Evolutionary conservation across 192 early-diverging fungal genomes (phyloP), one percentile per base, ranked within the genome.

Genomic region (Gryganskiella cystojenkinii): DNA sequence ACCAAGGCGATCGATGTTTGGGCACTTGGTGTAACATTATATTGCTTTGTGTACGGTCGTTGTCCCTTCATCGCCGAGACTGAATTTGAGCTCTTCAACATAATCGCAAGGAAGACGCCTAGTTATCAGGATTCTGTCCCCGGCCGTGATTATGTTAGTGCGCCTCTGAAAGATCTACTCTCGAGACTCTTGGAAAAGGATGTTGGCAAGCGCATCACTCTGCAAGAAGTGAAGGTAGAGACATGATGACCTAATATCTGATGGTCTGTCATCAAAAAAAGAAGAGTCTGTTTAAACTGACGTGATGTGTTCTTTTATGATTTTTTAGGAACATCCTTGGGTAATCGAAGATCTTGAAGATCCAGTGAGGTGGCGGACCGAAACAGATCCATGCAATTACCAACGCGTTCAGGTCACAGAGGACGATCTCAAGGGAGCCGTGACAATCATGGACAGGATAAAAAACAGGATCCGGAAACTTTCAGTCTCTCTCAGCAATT

Each of bases 11-110:
- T 99, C 50, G 98, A 99, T 78, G 89, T 99, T 14, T 99, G 98
- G 98, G 98, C 98, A 44, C 87, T 98, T 67, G 98, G 98, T 0
- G 96, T 98, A 25, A 98, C 95, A 9, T 86, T 99, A n/a, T 99
- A 95, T 82, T 98, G 96, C 70, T 84, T 99, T 37, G 82, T 97
- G 7, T 98, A 90, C 83, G 98, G 98, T 15, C 81, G 85, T 53
- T 94, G 95, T 64, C 98, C 98, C 11, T 99, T 99, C 79, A 90
- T 89, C 30, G 98, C 96, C 3, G 89, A 94, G 17, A 96, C 92
- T n/a, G 98, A 99, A 83, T 97, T 95, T 85, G 98, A 99, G 81
- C 84, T 98, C 49, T 98, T 98, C 76, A 92, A 94, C 78, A 87
- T 95, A 24, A 99, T 98, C 40, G 90, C 93, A 43, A 88, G 83